Base-by-base conservation (phyloP, 2,329 filamentous ascomycete species). In the Neonectria ditissima region DNA sequence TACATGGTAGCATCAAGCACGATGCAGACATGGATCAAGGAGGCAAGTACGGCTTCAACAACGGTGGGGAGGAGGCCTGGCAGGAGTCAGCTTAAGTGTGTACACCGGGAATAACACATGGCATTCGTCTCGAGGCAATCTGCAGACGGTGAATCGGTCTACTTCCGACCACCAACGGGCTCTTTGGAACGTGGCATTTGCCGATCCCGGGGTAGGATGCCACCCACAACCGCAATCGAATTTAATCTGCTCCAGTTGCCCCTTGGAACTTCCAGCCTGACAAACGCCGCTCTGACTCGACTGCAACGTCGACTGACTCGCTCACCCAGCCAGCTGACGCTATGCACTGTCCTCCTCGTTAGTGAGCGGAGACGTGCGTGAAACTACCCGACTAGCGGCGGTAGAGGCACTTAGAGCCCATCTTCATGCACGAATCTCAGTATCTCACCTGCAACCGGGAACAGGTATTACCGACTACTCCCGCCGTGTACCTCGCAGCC, bases 331-430 rank as follows among this genome's bases (percentile, higher is more conserved):
- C 14, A 37, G 34, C 34, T 37, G 34, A n/a, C 37, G n/a, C n/a
- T n/a, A 41, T 10, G n/a, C 37, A 11, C n/a, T n/a, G 37, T n/a
- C 8, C 16, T 8, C 9, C 8, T 20, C 4, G n/a, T 20, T 18
- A 20, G n/a, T 11, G 7, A 18, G n/a, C 16, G 37, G 37, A 41
- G 10, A 11, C 37, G 11, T 41, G 8, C n/a, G n/a, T 18, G 9
- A 41, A 41, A 41, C n/a, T 41, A 11, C 37, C 37, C 37, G n/a
- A 50, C 43, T 58, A 58, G 44, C 24, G 55, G 43, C 30, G 48
- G 54, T 34, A 52, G 34, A 14, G 47, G 7, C 28, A 30, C 28
- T 30, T 10, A 8, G 6, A 30, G 28, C 28, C 9, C 8, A 9
- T n/a, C n/a, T n/a, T 22, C 5, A 18, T 30, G 22, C 20, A 30